Percentiles rank a stretch among this genome's conserved stretches.
phyloP scores from a whole-genome alignment of 371 early-diverging fungal species.

The Mortierella polycephala region DNA sequence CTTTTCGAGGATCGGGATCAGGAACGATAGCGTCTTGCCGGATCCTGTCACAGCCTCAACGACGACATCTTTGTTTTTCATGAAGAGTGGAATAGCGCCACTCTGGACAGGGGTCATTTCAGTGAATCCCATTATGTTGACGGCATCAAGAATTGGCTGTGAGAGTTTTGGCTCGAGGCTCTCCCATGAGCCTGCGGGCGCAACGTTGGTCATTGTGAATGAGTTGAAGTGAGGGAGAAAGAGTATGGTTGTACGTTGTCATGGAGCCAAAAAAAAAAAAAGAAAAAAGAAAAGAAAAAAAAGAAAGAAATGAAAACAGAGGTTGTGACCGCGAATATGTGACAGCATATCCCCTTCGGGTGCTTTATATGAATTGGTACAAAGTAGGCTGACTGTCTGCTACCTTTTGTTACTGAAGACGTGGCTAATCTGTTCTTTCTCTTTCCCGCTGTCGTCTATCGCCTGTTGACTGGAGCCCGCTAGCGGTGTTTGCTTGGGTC shows the following conservation, averaged over 20 bases:
- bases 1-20: slow-evolving; percentile 95
- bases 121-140: slow-evolving; percentile 65
- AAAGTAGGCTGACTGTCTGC: no score
- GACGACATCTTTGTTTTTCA: slow-evolving; percentile 96
- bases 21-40: slow-evolving; percentile 98
- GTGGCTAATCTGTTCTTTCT: no score
- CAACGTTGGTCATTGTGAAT: slow-evolving; percentile 27
- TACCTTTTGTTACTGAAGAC: no score
- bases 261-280: background rate
- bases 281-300: background rate
- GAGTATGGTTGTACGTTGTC: background rate
- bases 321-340: background rate
- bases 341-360: background rate
- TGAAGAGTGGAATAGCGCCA: slow-evolving; percentile 87
- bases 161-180: slow-evolving; percentile 57
- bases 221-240: background rate
- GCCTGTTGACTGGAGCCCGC: no score
- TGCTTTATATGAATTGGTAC: background rate
- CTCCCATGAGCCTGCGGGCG: slow-evolving; percentile 62
- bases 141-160: slow-evolving; percentile 51
- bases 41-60: slow-evolving; percentile 99
- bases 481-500: no score
- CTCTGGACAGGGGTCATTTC: slow-evolving; percentile 92
- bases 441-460: no score
- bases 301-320: background rate